phyloP scores from a whole-genome alignment of 306 rosid species.

The Gastrolobium villosum region DNA sequence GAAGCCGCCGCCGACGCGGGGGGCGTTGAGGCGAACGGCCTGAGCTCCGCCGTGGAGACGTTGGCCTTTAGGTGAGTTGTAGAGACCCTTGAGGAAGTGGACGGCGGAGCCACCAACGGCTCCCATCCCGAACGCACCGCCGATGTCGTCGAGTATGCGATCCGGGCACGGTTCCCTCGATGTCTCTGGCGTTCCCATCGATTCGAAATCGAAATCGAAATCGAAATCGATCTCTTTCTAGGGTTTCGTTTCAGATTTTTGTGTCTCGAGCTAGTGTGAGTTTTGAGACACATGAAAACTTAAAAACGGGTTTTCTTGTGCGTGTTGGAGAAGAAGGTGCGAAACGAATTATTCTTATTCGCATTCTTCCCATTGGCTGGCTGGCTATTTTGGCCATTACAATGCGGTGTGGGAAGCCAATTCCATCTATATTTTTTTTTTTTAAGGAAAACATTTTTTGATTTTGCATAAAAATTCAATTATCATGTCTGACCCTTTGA shows the following conservation, averaged over 20 bases:
- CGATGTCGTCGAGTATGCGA: conserved; percentile 75
- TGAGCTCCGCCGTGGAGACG: conserved; percentile 75
- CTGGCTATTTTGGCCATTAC: too few relatives aligned
- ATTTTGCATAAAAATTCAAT: too few relatives aligned
- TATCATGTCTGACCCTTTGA: too few relatives aligned
- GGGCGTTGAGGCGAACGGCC: conserved; percentile 77
- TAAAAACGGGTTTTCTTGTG: too few relatives aligned
- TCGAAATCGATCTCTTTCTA: neutral
- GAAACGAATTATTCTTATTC: too few relatives aligned
- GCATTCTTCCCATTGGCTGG: too few relatives aligned
- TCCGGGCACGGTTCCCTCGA: conserved; percentile 86
- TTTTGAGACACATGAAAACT: neutral
- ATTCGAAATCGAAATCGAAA: too few relatives aligned
- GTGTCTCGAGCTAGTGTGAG: neutral
- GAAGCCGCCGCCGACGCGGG: conserved; percentile 79
- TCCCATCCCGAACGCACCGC: conserved; percentile 89
- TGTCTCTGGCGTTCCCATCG: conserved; percentile 84
- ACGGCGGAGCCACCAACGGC: conserved; percentile 82
- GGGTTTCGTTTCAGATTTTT: neutral
- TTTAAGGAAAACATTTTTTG: too few relatives aligned
- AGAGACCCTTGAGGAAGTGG: conserved; percentile 73
- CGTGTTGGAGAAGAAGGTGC: too few relatives aligned
- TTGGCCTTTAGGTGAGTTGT: conserved; percentile 74
- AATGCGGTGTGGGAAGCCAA: too few relatives aligned
- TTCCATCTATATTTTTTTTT: too few relatives aligned